Base-by-base conservation (phyloP, 2,329 filamentous ascomycete species). In the Aspergillus amoenus region DNA sequence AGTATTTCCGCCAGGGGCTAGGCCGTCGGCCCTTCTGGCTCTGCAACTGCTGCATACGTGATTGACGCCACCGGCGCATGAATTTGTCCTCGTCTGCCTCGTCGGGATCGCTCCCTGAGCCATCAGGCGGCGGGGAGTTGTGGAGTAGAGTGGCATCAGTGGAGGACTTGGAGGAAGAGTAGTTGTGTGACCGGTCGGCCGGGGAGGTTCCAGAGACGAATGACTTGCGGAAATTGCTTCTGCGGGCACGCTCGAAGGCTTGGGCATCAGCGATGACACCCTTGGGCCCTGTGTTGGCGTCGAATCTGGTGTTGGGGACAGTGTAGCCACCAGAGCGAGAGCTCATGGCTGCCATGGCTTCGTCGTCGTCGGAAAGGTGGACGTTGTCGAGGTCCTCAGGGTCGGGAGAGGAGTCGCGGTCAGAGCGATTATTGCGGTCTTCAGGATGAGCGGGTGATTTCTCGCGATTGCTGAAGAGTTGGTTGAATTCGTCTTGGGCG, bases 51-150 rank as follows among this genome's bases (percentile, higher is more conserved):
- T 85, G 82, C 70, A 93, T 79, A 57, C 94, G 82, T 53, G 85
- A 86, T 75, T 93, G 87, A 47, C 94, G 85, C 94, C 94, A 99
- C 68, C 89, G 84, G 62, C 85, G 82, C 75, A 97, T 82, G 73
- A 97, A 97, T 21, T 80, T 77, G 64, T 93, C 90, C 64, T 96
- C 92, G 60, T 89, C 88, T 15, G 22, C 47, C 45, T 85, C 82
- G 43, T 86, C 82, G 45, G 82, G 81, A 43, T 85, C 82, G 47
- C 82, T 82, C 17, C 57, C 63, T 2, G 67, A 68, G 2, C 59
- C 58, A 18, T 66, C 62, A 5, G 63, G 52, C 2, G 61, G 60
- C 4, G 55, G 66, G 53, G 61, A 61, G 50, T 64, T 69, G 54
- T 70, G 62, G 52, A 66, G 58, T 22, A 66, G 64, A 7, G 62